These are phyloP conservation scores for Mucor piriformis DNA, from an alignment of 371 early-diverging fungal genomes.

Conservation along the genomic window DNA sequence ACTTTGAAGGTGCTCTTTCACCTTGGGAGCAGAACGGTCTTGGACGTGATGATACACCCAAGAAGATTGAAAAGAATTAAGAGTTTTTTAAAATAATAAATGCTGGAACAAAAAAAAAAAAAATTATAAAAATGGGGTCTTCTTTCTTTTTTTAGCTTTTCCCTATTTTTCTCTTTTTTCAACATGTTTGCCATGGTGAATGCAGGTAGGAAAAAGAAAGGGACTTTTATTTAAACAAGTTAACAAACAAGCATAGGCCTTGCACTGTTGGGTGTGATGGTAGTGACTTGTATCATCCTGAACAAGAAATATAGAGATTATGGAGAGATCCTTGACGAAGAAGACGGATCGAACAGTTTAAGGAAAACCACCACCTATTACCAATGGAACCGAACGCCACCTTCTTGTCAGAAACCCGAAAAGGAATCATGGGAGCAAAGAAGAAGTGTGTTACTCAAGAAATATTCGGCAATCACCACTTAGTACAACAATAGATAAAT, in stretches of 20 bases:
- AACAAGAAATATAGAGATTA: not conserved
- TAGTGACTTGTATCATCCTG: not conserved
- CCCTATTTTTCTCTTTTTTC: constrained; percentile 1
- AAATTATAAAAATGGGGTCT: not conserved
- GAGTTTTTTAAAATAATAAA: constrained; percentile 23
- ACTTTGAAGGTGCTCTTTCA: constrained; percentile 84
- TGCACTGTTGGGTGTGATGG: not conserved
- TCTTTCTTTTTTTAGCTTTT: not conserved
- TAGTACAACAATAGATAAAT: not conserved
- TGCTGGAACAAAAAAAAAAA: not conserved
- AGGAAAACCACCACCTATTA: constrained; percentile 39
- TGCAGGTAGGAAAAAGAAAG: not conserved
- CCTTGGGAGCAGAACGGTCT: constrained; percentile 87
- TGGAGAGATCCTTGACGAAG: constrained; percentile 9
- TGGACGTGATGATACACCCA: constrained; percentile 56
- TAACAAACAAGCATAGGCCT: not conserved
- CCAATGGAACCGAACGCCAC: constrained; percentile 41
- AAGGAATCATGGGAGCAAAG: constrained; percentile 32
- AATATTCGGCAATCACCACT: constrained; percentile 25
- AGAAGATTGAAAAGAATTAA: constrained; percentile 47
- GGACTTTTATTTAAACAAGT: not conserved
- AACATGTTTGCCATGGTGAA: too few relatives aligned
- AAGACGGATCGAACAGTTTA: constrained; percentile 14
- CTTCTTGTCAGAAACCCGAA: constrained; percentile 17
- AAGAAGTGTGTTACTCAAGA: constrained; percentile 25